Conservation (phyloP, 768 basidiomycete genomes). For the Russula dissimulans region DNA sequence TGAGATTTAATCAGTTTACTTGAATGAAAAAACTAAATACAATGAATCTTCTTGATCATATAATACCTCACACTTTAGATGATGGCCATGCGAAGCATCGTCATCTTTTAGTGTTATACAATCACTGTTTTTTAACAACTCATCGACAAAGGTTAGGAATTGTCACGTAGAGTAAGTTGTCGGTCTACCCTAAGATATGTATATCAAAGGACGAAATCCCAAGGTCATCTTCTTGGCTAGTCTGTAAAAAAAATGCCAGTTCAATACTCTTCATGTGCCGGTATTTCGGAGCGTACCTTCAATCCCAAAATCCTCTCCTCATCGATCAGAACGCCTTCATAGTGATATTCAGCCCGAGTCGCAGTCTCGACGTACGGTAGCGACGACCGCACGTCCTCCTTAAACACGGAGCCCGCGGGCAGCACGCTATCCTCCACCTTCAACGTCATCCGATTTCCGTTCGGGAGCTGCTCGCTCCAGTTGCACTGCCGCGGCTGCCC, state of each 20-base stretch:
- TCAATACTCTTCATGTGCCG: background rate
- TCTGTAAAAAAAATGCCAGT: background rate
- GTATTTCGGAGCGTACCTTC: slow-evolving; percentile 12
- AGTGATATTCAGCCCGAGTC: slow-evolving; percentile 13
- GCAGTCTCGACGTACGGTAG: slow-evolving; percentile 23
- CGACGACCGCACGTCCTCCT: slow-evolving; percentile 16
- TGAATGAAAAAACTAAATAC: too few relatives aligned
- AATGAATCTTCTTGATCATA: too few relatives aligned
- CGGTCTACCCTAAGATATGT: slow-evolving; percentile 9
- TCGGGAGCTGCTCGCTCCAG: slow-evolving; percentile 3
- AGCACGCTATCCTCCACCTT: slow-evolving; percentile 2
- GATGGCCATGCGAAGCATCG: too few relatives aligned
- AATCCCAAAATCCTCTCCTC: slow-evolving; percentile 26
- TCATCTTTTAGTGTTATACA: too few relatives aligned
- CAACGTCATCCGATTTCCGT: slow-evolving; percentile 1
- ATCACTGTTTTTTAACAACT: too few relatives aligned
- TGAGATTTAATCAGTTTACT: too few relatives aligned
- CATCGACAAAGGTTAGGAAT: too few relatives aligned
- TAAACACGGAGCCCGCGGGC: slow-evolving; percentile 13
- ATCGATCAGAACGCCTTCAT: slow-evolving; percentile 25
- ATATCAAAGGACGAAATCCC: slow-evolving; percentile 13
- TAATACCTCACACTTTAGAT: too few relatives aligned
- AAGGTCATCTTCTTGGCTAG: slow-evolving; percentile 3
- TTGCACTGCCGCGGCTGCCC: background rate
- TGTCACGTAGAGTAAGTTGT: too few relatives aligned